These are phyloP conservation scores for Pseudocercospora crystallina DNA, from an alignment of 2,329 filamentous ascomycete species.

Conservation along the genomic window DNA sequence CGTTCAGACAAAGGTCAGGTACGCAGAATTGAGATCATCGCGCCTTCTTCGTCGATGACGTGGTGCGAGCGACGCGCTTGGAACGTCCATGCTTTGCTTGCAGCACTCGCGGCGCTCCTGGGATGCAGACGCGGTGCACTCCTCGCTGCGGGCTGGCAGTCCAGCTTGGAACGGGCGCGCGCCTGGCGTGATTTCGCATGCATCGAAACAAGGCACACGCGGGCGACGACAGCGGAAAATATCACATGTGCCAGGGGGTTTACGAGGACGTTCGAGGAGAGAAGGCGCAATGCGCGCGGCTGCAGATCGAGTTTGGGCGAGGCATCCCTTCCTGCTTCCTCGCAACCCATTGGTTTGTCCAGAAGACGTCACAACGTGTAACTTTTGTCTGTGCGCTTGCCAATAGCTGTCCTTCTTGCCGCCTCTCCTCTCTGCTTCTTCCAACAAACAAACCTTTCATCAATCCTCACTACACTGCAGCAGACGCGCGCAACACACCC, in stretches of 20 bases:
- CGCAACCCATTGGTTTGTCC: not conserved
- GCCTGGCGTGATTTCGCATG: no score
- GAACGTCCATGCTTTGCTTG: not conserved
- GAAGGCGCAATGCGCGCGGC: not conserved
- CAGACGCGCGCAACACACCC: constrained; percentile 6
- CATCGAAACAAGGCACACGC: no score
- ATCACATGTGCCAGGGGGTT: not conserved
- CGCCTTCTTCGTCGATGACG: not conserved
- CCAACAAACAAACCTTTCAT: not conserved
- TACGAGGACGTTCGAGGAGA: not conserved
- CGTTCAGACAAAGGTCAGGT: no score
- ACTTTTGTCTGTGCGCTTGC: not conserved
- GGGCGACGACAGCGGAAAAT: not conserved
- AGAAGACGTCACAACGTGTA: no score
- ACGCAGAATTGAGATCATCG: constrained; percentile 9
- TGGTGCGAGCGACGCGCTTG: not conserved
- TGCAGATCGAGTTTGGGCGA: not conserved
- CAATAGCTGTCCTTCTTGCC: not conserved
- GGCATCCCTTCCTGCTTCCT: not conserved
- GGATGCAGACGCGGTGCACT: not conserved
- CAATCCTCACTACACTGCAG: constrained; percentile 1
- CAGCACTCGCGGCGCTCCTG: constrained; percentile 1
- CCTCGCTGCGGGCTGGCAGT: constrained; percentile 1
- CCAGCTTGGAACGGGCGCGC: not conserved
- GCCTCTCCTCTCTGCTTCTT: not conserved